Base-by-base conservation (phyloP, 306 rosid species). In the Corylus americana region DNA sequence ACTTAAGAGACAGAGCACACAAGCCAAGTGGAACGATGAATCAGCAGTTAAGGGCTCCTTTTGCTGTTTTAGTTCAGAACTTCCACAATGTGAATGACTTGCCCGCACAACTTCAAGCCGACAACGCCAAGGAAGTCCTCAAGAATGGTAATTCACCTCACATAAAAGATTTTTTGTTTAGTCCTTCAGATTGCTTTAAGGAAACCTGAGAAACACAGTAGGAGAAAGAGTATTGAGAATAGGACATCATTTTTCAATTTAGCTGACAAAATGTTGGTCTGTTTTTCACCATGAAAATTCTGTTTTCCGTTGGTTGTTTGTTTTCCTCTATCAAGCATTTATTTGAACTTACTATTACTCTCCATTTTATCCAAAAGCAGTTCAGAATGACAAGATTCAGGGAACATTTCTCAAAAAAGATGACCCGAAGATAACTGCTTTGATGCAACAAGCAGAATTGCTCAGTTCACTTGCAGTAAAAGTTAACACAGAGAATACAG, bases 401-500 rank as follows among this genome's bases (percentile, higher is more conserved):
- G 93, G 90, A 75, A 87, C 92, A 70, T 96, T 90, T 83, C 94
- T 96, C 42, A 86, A 87, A 86, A 93, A 86, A 89, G 97, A 96
- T 77, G 99, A 96, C 75, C 98, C 96, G 1, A 96, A 86, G 92
- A 85, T 93, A 81, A 85, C 55, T 7, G 88, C 90, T 70, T 86
- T 96, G 89, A 89, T 92, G 89, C 96, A 96, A 86, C 99, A 96
- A 90, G 99, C 98, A 22, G 98, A 93, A 72, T 70, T 96, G 80
- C 93, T 96, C 77, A 89, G 94, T 81, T 96, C 99, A 62, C 83
- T 96, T 35, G 97, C 99, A 45, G 81, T 86, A 67, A 92, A 93
- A 87, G 97, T 93, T 81, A 91, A 90, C 78, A 54, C 90, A 70
- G 94, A 96, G 80, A 96, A 89, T 79, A 83, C 92, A 86, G 97